phyloP scores from a whole-genome alignment of 2,329 filamentous ascomycete species.

The Trichoderma sp. region DNA sequence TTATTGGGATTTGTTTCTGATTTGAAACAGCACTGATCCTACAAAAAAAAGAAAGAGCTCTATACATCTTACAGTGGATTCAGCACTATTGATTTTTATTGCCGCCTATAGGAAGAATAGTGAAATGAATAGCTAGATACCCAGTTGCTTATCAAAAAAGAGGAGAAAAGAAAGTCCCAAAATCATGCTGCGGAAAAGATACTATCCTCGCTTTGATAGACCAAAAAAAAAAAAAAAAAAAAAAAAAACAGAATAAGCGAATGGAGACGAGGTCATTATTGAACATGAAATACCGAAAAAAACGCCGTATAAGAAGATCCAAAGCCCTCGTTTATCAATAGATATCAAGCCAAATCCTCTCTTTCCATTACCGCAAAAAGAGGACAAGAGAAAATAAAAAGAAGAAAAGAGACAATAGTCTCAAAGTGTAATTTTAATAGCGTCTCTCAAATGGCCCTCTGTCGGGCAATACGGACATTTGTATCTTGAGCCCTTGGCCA shows the following conservation, averaged over 20 bases:
- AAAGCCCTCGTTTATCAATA: background rate
- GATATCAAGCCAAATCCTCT: background rate
- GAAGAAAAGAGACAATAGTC: background rate
- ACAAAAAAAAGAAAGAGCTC: background rate
- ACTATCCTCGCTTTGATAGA: slow-evolving; percentile 10
- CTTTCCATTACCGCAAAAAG: background rate
- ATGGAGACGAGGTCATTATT: background rate
- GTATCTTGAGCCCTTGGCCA: slow-evolving; percentile 78
- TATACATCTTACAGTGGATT: background rate
- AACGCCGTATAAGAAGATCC: background rate
- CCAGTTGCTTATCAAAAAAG: background rate
- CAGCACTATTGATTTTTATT: background rate
- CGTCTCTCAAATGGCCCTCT: slow-evolving; percentile 77
- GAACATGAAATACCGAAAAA: background rate
- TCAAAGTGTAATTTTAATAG: slow-evolving; percentile 69
- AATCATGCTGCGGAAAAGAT: background rate
- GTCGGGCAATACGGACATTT: slow-evolving; percentile 96
- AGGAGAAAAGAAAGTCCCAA: background rate
- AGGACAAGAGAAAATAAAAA: too few relatives aligned
- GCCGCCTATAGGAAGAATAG: background rate
- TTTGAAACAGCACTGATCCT: background rate
- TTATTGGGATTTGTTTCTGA: slow-evolving; percentile 8
- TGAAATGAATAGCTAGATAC: background rate
- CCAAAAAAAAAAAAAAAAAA: background rate
- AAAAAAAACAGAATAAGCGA: background rate